These are phyloP conservation scores for Cystobasidium slooffiae DNA, from an alignment of 1,284 basidiomycete genomes.

Conservation along the genomic window DNA sequence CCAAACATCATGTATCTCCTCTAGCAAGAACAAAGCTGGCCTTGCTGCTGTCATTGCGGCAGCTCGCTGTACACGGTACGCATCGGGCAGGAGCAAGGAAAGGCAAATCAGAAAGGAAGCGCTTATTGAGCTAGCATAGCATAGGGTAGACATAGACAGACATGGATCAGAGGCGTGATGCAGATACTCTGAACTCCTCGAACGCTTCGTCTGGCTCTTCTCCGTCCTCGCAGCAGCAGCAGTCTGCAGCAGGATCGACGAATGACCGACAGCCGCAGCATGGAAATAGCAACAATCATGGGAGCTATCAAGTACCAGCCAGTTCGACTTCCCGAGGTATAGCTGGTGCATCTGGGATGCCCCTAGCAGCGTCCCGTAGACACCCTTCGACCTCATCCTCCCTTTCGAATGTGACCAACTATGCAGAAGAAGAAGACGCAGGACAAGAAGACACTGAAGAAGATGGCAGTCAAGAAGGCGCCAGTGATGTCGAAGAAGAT, in stretches of 20 bases:
- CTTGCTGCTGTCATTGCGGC: too few relatives aligned
- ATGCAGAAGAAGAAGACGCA: slow-evolving; percentile 7
- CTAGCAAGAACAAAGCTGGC: too few relatives aligned
- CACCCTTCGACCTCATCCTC: slow-evolving; percentile 20
- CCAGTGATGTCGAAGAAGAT: not conserved
- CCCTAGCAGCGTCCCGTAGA: not conserved
- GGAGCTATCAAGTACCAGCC: not conserved
- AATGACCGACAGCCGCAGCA: not conserved
- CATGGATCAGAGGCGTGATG: too few relatives aligned
- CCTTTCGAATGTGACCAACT: slow-evolving; percentile 33
- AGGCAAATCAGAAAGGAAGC: too few relatives aligned
- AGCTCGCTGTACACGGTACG: too few relatives aligned
- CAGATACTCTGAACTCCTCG: too few relatives aligned
- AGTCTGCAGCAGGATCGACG: too few relatives aligned
- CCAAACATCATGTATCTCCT: too few relatives aligned
- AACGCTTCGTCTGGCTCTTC: not conserved
- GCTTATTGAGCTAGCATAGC: too few relatives aligned
- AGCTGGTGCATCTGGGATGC: not conserved
- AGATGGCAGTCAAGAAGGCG: not conserved
- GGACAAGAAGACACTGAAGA: not conserved
- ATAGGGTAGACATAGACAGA: too few relatives aligned
- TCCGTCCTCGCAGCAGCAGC: not conserved
- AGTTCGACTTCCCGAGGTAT: not conserved
- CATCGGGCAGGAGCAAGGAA: too few relatives aligned
- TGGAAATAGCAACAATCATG: not conserved